Percentiles rank a stretch among this genome's conserved stretches.
Conservation (phyloP, 1,284 basidiomycete genomes). For the Apiotrichum veenhuisii region DNA sequence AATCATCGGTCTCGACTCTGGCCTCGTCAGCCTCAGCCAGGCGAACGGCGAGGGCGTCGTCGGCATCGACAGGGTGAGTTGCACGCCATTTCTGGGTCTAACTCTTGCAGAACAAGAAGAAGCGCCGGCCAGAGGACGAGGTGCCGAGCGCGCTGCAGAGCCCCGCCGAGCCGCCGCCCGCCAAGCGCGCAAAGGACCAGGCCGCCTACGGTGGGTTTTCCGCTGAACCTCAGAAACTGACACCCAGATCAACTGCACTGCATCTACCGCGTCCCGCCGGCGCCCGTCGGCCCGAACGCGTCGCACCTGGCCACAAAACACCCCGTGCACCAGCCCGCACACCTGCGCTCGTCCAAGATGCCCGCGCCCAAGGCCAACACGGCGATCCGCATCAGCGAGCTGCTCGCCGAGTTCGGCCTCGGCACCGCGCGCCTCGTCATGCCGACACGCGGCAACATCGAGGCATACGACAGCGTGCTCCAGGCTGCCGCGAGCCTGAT, state of each 20-base stretch:
- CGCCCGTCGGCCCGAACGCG: slow-evolving; percentile 22
- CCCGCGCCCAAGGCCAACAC: slow-evolving; percentile 69
- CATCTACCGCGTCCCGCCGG: slow-evolving; percentile 42
- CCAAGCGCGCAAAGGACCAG: slow-evolving; percentile 38
- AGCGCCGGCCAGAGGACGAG: slow-evolving; percentile 41
- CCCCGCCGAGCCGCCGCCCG: slow-evolving; percentile 23
- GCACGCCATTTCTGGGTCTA: not conserved
- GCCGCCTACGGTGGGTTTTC: slow-evolving; percentile 6
- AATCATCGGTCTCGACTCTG: slow-evolving; percentile 77
- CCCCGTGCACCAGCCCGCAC: slow-evolving; percentile 62
- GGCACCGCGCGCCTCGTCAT: slow-evolving; percentile 74
- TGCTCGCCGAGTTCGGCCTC: slow-evolving; percentile 70
- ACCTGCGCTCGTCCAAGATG: slow-evolving; percentile 76
- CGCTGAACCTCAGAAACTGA: not conserved
- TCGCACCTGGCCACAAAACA: slow-evolving; percentile 40
- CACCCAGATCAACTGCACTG: slow-evolving; percentile 36
- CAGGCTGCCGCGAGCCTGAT: slow-evolving; percentile 67
- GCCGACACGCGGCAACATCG: slow-evolving; percentile 77
- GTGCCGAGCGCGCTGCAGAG: slow-evolving; percentile 11
- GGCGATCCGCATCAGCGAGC: slow-evolving; percentile 65
- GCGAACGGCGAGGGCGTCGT: slow-evolving; percentile 43
- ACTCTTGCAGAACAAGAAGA: slow-evolving; percentile 43
- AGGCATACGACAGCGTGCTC: slow-evolving; percentile 67
- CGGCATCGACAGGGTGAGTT: slow-evolving; percentile 35
- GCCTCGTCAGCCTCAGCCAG: slow-evolving; percentile 60